Base-by-base conservation (phyloP, 2,329 filamentous ascomycete species). In the Colletotrichum karsti region DNA sequence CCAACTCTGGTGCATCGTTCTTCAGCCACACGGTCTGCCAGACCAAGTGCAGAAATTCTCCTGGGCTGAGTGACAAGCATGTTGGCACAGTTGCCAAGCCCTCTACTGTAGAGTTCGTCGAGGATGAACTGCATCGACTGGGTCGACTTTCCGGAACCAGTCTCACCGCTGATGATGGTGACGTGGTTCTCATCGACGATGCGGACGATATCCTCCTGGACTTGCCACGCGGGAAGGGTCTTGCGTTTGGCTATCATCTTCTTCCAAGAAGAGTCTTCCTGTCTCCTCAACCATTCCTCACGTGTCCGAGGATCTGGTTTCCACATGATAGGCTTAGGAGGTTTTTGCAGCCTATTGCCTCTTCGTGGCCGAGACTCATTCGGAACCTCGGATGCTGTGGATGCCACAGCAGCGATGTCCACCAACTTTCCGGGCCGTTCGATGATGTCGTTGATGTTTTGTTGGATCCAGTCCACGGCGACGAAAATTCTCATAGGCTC, bases 51-150 rank as follows among this genome's bases (percentile, higher is more conserved):
- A 28, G 95, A 98, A 69, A 99, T 98, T 77, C 96, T 90, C 65
- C 96, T 90, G 22, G 96, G 96, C 74, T 99, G 96, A 0, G 96
- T 99, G 74, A 97, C 97, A 68, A 99, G 90, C 70, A 99, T 97
- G 75, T 97, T 98, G 33, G 91, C 93, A 12, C 89, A 89, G 12
- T 88, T 88, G 3, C 95, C 96, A 8, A 97, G 84, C 7, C 91
- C 89, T 50, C 88, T 86, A 69, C 88, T 85, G 73, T 98, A 97
- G 70, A 98, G 83, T 73, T 98, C 93, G 74, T 99, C 96, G 2
- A 99, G 85, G 46, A 99, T 87, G 78, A 98, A 99, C 78, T 99
- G 96, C 35, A 98, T 94, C 3, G 94, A 96, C 78, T 99, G 96
- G 1, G 96, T 98, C 54, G 93, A 97, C 80, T 99, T 99, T 76